phyloP scores from a whole-genome alignment of 2,329 filamentous ascomycete species.

The Monilinia aucupariae region DNA sequence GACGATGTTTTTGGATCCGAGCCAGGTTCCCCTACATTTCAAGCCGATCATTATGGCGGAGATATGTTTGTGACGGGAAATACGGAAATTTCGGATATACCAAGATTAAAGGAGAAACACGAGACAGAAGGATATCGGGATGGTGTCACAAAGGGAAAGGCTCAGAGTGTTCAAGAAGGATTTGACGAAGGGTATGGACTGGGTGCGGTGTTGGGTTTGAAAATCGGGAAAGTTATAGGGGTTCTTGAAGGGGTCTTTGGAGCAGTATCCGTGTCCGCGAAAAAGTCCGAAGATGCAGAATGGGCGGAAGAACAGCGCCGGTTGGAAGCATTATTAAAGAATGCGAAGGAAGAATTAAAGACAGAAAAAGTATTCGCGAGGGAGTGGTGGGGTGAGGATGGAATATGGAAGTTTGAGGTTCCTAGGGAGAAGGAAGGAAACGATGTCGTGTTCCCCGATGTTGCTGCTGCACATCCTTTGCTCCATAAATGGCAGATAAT shows the following conservation, averaged over 20 bases:
- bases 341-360: constrained; percentile 55
- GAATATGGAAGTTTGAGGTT: constrained; percentile 64
- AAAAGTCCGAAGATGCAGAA: constrained; percentile 20
- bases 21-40: constrained; percentile 28
- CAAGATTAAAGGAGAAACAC: constrained; percentile 33
- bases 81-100: constrained; percentile 32
- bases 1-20: constrained; percentile 35
- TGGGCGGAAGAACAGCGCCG: constrained; percentile 24
- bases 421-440: constrained; percentile 37
- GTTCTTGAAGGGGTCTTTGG: constrained; percentile 65
- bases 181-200: constrained; percentile 89
- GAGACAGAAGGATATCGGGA: constrained; percentile 83
- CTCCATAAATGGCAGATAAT: constrained; percentile 54
- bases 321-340: constrained; percentile 38
- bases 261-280: constrained; percentile 37
- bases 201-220: constrained; percentile 72
- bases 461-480: constrained; percentile 64
- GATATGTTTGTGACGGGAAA: constrained; percentile 21
- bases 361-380: constrained; percentile 57
- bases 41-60: background rate
- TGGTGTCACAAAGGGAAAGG: constrained; percentile 72
- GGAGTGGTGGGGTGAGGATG: constrained; percentile 64
- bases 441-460: constrained; percentile 52
- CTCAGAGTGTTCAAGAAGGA: constrained; percentile 69
- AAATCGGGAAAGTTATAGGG: constrained; percentile 70